phyloP scores from a whole-genome alignment of 139 green algal species.

The Astrephomene gubernaculifera region DNA sequence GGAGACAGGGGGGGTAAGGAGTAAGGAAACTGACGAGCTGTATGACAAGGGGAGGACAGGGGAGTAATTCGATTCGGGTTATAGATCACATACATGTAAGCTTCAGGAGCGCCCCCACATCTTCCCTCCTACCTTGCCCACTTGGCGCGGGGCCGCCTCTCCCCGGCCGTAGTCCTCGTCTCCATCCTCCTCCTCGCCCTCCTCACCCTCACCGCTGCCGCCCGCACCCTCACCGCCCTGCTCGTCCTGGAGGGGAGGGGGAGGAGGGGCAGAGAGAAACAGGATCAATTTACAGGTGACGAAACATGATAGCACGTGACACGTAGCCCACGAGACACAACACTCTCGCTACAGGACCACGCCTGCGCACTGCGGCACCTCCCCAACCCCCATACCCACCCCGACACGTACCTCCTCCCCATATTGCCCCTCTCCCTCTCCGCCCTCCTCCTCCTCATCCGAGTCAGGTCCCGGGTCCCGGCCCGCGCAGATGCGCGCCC shows the following conservation, averaged over 20 bases:
- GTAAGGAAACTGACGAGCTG: no score
- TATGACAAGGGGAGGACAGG: no score
- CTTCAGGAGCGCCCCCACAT: no score
- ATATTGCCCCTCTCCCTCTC: background rate
- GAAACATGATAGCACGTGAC: no score
- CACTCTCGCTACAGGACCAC: no score
- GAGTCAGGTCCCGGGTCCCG: slow-evolving; percentile 20
- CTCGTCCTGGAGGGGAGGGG: background rate
- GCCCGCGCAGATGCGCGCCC: slow-evolving; percentile 6
- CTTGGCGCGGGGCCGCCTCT: background rate
- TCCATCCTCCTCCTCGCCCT: slow-evolving; percentile 45
- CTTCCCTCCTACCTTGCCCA: slow-evolving; percentile 18
- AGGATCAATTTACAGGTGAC: background rate
- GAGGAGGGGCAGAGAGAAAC: background rate
- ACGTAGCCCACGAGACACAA: no score
- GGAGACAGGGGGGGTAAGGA: no score
- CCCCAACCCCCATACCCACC: background rate
- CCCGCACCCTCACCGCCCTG: slow-evolving; percentile 35
- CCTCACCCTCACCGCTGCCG: slow-evolving; percentile 42
- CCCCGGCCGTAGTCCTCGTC: slow-evolving; percentile 19
- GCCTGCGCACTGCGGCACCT: background rate
- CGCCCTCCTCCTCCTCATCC: slow-evolving; percentile 24
- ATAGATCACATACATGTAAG: no score
- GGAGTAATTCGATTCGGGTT: no score
- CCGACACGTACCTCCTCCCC: background rate